These are phyloP conservation scores for Helianthus tuberosus DNA, from an alignment of 129 eudicot species.

Conservation along the genomic window DNA sequence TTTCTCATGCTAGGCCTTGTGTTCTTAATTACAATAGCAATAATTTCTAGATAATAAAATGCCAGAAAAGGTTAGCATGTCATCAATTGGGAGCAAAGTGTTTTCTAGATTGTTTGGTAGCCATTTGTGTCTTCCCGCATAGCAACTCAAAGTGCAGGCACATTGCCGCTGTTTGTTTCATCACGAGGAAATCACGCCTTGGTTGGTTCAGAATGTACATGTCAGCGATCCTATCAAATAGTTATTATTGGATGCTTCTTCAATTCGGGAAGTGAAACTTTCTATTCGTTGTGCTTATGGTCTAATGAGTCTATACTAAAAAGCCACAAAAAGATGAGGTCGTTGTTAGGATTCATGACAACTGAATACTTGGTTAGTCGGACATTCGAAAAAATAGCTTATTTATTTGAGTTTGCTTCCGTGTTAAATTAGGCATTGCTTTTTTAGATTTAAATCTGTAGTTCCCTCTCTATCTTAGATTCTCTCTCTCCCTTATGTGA, in stretches of 20 bases:
- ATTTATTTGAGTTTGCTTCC: neutral
- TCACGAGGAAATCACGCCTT: neutral
- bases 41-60: neutral
- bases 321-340: neutral
- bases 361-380: neutral
- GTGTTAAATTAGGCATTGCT: neutral
- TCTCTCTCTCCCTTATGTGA: neutral
- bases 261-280: neutral
- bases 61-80: neutral
- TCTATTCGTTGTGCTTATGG: neutral
- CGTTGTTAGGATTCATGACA: neutral
- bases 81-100: neutral
- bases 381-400: neutral
- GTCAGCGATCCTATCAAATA: no score
- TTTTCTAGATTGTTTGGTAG: neutral
- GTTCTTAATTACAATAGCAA: neutral
- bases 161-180: neutral
- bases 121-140: neutral
- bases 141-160: constrained; percentile 2
- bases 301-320: neutral
- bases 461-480: neutral
- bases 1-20: constrained; percentile 30
- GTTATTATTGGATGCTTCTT: neutral
- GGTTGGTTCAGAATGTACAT: no score
- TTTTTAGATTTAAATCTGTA: neutral